Percentiles rank a stretch among this genome's conserved stretches.
phyloP scores from a whole-genome alignment of 1,139 yeast genomes.

The Magnusiomyces clavatus region DNA sequence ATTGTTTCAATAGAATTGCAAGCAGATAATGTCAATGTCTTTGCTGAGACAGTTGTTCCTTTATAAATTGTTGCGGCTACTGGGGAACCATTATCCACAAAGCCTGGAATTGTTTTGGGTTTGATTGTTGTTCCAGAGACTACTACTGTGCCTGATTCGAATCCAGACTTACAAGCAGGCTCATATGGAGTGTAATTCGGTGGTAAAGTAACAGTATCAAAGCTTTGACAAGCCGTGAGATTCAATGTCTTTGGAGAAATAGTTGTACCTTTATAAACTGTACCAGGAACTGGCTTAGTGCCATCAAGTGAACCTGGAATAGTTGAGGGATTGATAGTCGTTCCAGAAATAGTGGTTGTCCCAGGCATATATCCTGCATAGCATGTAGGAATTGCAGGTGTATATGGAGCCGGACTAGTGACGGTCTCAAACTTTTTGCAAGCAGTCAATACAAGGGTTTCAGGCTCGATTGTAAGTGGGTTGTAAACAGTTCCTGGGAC shows the following conservation, averaged over 20 bases:
- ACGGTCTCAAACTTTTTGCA: neutral
- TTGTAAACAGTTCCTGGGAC: constrained; percentile 4
- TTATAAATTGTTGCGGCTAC: constrained; percentile 8
- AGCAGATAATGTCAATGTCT: constrained; percentile 5
- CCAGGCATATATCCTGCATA: constrained; percentile 2
- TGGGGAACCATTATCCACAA: constrained; percentile 8
- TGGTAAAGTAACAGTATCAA: constrained; percentile 5
- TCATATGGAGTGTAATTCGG: neutral
- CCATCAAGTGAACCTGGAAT: constrained; percentile 2
- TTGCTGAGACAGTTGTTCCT: constrained; percentile 4
- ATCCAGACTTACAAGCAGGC: constrained; percentile 5
- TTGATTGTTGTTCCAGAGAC: neutral
- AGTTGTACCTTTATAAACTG: constrained; percentile 9
- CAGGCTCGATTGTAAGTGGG: constrained; percentile 3
- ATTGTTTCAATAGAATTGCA: constrained; percentile 8
- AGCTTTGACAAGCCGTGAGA: constrained; percentile 7
- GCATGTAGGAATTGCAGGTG: constrained; percentile 3
- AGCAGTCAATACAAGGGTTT: constrained; percentile 4
- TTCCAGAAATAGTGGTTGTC: constrained; percentile 8
- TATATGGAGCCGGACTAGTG: neutral
- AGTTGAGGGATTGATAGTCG: constrained; percentile 5
- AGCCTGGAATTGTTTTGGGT: neutral
- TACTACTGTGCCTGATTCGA: constrained; percentile 3
- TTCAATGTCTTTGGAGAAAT: constrained; percentile 6
- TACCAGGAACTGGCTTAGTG: constrained; percentile 2